A percentile compares a stretch with the other conserved stretches of the same genome.
Evolutionary conservation across 2,329 filamentous ascomycete genomes (phyloP).

Genomic region (Mycosphaerella arachidis): DNA sequence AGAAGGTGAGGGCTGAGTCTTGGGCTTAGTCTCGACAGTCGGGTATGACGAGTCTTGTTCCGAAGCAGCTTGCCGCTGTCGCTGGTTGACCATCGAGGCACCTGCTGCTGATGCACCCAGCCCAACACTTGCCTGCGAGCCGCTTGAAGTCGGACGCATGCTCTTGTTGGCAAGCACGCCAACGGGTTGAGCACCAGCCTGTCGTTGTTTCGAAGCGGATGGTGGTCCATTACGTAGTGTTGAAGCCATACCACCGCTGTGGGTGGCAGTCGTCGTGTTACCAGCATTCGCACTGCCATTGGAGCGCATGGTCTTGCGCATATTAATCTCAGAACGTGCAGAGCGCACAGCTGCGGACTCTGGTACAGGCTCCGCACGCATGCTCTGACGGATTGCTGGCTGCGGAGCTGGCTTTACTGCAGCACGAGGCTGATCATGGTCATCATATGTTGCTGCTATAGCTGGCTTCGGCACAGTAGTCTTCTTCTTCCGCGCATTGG

Average conservation of each 20-base stretch:
- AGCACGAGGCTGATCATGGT: conserved; percentile 9
- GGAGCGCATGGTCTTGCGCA: conserved; percentile 39
- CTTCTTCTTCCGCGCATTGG: conserved; percentile 39
- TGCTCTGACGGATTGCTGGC: conserved; percentile 40
- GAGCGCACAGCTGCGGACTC: conserved; percentile 11
- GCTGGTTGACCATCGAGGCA: conserved; percentile 13
- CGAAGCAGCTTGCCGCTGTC: conserved; percentile 3
- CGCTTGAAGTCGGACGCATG: conserved; percentile 17
- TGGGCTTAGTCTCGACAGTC: conserved; percentile 1
- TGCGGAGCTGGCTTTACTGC: conserved; percentile 34
- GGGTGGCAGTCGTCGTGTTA: neutral
- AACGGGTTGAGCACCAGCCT: conserved; percentile 11
- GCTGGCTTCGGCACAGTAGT: conserved; percentile 31
- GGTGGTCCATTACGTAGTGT: conserved; percentile 26
- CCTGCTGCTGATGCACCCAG: conserved; percentile 17
- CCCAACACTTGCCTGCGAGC: neutral
- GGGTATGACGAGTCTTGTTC: conserved; percentile 12
- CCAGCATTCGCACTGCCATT: conserved; percentile 17
- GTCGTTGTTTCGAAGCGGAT: conserved; percentile 14
- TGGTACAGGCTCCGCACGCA: conserved; percentile 28
- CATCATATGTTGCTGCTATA: conserved; percentile 6
- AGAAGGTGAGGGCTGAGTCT: neutral
- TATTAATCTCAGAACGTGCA: conserved; percentile 25
- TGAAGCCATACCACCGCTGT: conserved; percentile 22
- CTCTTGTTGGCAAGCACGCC: conserved; percentile 16